Conservation (phyloP, 2,329 filamentous ascomycete genomes). For the Botrytis fragariae region DNA sequence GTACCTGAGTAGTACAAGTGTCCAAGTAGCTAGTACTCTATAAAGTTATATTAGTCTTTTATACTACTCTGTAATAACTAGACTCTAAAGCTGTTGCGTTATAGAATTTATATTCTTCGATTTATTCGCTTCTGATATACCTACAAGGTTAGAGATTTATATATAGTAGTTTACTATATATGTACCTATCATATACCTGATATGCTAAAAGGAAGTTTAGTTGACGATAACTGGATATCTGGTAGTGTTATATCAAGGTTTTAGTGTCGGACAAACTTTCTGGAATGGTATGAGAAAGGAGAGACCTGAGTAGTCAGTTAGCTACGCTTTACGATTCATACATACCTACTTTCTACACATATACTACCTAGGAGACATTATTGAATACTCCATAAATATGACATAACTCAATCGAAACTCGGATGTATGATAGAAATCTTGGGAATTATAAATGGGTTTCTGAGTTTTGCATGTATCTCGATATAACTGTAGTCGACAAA, state of each 20-base stretch:
- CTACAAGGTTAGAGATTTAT: not conserved
- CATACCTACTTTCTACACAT: not conserved
- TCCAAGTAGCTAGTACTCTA: not conserved
- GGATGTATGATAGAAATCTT: no score
- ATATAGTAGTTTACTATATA: not conserved
- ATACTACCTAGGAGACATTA: not conserved
- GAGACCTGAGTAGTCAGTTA: not conserved
- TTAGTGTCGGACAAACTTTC: not conserved
- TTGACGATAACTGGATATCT: not conserved
- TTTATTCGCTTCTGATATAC: not conserved
- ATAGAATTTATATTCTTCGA: not conserved
- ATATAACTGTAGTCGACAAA: no score
- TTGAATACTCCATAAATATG: not conserved
- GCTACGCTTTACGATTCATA: not conserved
- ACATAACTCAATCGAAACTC: not conserved
- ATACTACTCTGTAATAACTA: not conserved
- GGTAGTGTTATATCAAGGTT: not conserved
- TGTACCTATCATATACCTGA: not conserved
- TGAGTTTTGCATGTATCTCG: not conserved
- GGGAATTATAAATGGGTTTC: not conserved
- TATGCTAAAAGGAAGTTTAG: not conserved
- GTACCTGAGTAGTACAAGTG: not conserved
- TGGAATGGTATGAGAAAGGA: not conserved
- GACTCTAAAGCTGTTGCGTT: not conserved
- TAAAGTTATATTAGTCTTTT: not conserved